Percentiles rank a stretch among this genome's conserved stretches.
These are phyloP conservation scores for Silene coronaria DNA, from an alignment of 179 eudicot species.

Conservation along the genomic window DNA sequence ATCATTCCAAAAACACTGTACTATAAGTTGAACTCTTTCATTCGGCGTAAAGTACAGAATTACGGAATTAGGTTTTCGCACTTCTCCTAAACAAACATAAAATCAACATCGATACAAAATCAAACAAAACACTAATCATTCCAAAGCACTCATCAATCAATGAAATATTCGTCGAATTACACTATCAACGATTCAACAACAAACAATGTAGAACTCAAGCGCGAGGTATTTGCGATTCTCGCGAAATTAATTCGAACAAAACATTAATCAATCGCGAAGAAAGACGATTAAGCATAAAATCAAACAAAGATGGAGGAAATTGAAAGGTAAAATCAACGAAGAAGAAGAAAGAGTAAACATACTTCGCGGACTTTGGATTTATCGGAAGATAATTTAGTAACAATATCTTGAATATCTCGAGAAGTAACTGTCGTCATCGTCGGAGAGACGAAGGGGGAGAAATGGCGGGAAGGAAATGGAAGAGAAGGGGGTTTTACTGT, in stretches of 20 bases:
- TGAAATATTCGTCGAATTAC: no score
- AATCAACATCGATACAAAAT: background rate
- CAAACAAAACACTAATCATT: background rate
- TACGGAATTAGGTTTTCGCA: background rate
- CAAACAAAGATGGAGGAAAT: background rate
- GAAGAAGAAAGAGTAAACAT: slow-evolving; percentile 17
- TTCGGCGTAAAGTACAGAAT: background rate
- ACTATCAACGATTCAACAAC: no score
- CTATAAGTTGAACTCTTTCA: no score
- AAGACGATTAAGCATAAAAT: background rate
- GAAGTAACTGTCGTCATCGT: slow-evolving; percentile 46
- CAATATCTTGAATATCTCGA: slow-evolving; percentile 69
- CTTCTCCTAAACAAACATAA: background rate
- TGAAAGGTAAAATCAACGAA: background rate
- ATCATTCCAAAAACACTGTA: background rate
- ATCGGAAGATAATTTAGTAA: slow-evolving; percentile 64
- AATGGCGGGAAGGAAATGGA: slow-evolving; percentile 19
- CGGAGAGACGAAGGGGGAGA: slow-evolving; percentile 3
- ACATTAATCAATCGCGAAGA: background rate
- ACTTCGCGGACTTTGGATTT: slow-evolving; percentile 77
- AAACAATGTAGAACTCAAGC: no score
- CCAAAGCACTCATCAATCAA: background rate
- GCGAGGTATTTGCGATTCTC: no score
- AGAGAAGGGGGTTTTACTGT: slow-evolving; percentile 20
- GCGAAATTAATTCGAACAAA: background rate